phyloP scores from a whole-genome alignment of 371 early-diverging fungal genomes.

The Coemansia sp. region DNA sequence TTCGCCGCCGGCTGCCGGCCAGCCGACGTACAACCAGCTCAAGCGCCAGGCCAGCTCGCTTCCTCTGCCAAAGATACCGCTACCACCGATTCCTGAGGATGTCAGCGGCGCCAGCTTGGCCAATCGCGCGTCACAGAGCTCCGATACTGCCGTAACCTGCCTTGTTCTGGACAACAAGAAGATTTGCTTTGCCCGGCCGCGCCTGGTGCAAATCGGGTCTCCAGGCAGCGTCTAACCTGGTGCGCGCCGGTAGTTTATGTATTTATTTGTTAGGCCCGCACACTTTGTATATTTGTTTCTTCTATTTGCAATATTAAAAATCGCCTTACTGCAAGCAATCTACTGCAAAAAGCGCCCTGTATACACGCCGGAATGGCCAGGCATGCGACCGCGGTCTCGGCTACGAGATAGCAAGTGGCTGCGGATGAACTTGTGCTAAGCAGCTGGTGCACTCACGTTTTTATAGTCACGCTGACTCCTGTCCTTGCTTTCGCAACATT shows the following conservation, averaged over 20 bases:
- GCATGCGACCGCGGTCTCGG: too few relatives aligned
- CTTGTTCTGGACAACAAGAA: constrained; percentile 40
- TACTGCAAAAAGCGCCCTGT: background rate
- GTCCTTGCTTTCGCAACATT: too few relatives aligned
- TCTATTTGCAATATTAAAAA: background rate
- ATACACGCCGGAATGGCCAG: too few relatives aligned
- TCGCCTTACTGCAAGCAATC: background rate
- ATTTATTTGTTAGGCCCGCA: background rate
- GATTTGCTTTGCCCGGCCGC: constrained; percentile 39
- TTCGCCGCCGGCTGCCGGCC: constrained; percentile 17
- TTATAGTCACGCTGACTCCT: too few relatives aligned
- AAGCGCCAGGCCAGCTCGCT: constrained; percentile 11
- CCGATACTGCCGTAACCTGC: constrained; percentile 11
- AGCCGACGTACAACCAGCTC: background rate
- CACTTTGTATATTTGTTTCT: background rate
- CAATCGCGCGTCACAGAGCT: background rate
- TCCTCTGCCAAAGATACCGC: constrained; percentile 6
- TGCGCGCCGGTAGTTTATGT: too few relatives aligned
- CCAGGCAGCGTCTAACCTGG: background rate
- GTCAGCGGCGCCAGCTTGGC: background rate
- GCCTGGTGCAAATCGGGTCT: constrained; percentile 25
- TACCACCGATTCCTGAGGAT: constrained; percentile 11
- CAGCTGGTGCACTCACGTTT: too few relatives aligned
- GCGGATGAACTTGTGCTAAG: too few relatives aligned
- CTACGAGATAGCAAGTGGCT: too few relatives aligned